These are phyloP conservation scores for Pseudopyrenochaeta lycopersici DNA, from an alignment of 2,329 filamentous ascomycete species.

Conservation along the genomic window DNA sequence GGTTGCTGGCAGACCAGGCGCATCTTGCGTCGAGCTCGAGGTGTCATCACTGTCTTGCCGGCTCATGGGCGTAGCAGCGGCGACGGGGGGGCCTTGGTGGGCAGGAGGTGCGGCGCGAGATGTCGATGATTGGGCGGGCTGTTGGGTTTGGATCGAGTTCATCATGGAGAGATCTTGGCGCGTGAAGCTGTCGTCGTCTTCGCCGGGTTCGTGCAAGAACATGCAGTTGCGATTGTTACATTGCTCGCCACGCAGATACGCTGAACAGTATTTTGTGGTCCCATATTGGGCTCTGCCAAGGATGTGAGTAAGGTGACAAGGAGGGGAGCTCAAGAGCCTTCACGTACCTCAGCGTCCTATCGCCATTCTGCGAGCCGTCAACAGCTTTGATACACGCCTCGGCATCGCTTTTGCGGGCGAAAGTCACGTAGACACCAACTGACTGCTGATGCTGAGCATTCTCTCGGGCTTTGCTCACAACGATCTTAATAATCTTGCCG, in stretches of 20 bases:
- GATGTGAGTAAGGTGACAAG: conserved; percentile 25
- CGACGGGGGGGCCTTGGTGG: conserved; percentile 60
- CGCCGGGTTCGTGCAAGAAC: conserved; percentile 97
- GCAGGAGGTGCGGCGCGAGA: conserved; percentile 62
- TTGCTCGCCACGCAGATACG: conserved; percentile 91
- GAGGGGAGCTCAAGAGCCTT: not conserved
- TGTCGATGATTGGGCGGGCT: conserved; percentile 68
- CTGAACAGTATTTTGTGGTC: conserved; percentile 98
- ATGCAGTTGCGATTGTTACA: conserved; percentile 98
- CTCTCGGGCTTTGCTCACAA: conserved; percentile 95
- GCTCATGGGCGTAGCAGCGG: conserved; percentile 69
- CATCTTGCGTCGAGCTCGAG: conserved; percentile 68
- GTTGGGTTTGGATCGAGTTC: conserved; percentile 84
- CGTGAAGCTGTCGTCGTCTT: conserved; percentile 96
- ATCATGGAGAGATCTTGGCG: conserved; percentile 93
- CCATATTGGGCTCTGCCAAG: conserved; percentile 72
- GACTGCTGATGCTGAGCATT: conserved; percentile 75
- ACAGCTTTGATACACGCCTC: conserved; percentile 89
- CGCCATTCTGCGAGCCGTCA: conserved; percentile 90
- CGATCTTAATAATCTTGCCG: conserved; percentile 97
- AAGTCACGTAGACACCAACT: conserved; percentile 98
- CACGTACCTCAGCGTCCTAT: conserved; percentile 78
- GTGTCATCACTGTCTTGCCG: conserved; percentile 82
- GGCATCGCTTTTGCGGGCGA: conserved; percentile 89
- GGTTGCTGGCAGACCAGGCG: conserved; percentile 89